Evolutionary conservation across 169 alveolate genomes (phyloP).

Genomic region (Plasmodium malariae): DNA sequence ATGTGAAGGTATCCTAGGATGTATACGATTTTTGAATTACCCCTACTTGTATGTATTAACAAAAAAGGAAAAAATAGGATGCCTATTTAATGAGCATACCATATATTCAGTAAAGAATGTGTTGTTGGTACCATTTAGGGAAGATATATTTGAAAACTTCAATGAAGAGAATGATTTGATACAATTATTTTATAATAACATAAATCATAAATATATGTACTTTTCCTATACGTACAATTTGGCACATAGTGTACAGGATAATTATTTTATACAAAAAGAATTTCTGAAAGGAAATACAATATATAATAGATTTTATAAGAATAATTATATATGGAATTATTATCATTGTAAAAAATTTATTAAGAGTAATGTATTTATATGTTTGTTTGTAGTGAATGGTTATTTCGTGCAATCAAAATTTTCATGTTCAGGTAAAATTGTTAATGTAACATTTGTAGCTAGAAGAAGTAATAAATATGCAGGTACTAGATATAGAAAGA

Average conservation of each 20-base stretch:
- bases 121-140: slow-evolving; percentile 78
- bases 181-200: slow-evolving; percentile 77
- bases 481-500: slow-evolving; percentile 95
- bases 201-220: slow-evolving; percentile 77
- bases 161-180: slow-evolving; percentile 69
- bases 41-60: slow-evolving; percentile 80
- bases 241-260: slow-evolving; percentile 78
- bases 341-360: slow-evolving; percentile 72
- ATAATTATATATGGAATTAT: slow-evolving; percentile 79
- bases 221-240: slow-evolving; percentile 84
- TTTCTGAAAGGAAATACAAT: slow-evolving; percentile 43
- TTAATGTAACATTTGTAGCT: slow-evolving; percentile 86
- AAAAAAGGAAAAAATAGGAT: slow-evolving; percentile 73
- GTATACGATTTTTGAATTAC: slow-evolving; percentile 74
- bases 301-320: slow-evolving; percentile 57
- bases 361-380: slow-evolving; percentile 19
- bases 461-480: slow-evolving; percentile 94
- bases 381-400: slow-evolving; percentile 81
- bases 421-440: slow-evolving; percentile 66
- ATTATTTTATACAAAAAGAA: slow-evolving; percentile 37
- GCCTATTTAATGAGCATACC: slow-evolving; percentile 77
- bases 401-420: slow-evolving; percentile 77
- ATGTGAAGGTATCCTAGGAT: slow-evolving; percentile 81
- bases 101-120: slow-evolving; percentile 69
- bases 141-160: slow-evolving; percentile 33